Conservation (phyloP, 176 grass and related monocot species). For the Raddia guianensis region DNA sequence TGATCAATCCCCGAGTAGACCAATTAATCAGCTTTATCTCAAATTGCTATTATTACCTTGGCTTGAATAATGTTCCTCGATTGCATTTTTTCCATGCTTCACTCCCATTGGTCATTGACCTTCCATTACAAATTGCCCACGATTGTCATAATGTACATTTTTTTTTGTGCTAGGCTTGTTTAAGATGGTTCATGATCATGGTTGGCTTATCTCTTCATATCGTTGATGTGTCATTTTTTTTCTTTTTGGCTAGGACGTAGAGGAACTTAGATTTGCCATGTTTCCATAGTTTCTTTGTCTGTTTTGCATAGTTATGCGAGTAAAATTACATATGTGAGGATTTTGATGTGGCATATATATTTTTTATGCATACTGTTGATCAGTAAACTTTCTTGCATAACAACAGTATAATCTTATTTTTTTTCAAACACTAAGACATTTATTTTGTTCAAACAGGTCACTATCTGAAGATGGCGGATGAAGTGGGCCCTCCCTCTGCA, state of each 20-base stretch:
- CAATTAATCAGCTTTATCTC: not conserved
- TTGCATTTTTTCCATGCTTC: not conserved
- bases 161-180: too few species aligned
- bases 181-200: too few species aligned
- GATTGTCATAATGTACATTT: too few species aligned
- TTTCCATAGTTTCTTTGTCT: not conserved
- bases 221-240: not conserved
- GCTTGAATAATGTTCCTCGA: not conserved
- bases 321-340: too few species aligned
- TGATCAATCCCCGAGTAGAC: too few species aligned
- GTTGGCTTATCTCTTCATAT: not conserved
- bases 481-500: conserved; percentile 29
- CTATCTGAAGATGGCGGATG: conserved; percentile 37
- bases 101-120: too few species aligned
- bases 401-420: not conserved
- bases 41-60: not conserved
- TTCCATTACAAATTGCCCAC: too few species aligned
- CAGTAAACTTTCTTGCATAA: not conserved
- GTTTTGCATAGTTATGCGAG: not conserved
- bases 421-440: not conserved
- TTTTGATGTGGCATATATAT: too few species aligned
- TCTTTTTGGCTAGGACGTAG: not conserved
- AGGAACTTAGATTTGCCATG: not conserved
- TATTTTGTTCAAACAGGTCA: not conserved
- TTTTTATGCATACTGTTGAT: too few species aligned